Base-by-base conservation (phyloP, 2,329 filamentous ascomycete genomes). In the Biscogniauxia sp. region DNA sequence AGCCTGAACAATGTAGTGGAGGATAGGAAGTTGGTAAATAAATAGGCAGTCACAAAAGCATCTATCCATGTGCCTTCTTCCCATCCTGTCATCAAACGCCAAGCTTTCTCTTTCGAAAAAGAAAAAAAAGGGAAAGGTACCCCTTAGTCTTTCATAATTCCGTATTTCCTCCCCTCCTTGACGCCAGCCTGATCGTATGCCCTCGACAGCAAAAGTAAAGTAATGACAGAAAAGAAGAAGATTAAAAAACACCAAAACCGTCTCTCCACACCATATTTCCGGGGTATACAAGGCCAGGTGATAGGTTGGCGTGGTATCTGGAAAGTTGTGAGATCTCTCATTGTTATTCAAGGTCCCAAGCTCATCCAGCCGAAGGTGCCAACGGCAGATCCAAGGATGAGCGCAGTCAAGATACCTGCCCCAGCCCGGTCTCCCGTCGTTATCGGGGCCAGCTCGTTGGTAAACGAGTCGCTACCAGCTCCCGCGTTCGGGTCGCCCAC, bases 351-450 rank as follows among this genome's bases (percentile, higher is more conserved):
- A 15, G 37, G 37, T 64, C 52, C 52, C 26, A 54, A 64, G 63
- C 79, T 81, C 78, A 83, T 82, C 80, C 80, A 82, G 19, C 75
- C 75, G 63, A 82, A 81, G 32, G 79, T 73, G 23, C 76, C 76
- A 15, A 72, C 70, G 1, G 76, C 73, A 3, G 73, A 68, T 6
- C 74, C 76, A 1, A 82, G 66, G 8, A 83, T 64, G n/a, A 82
- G 56, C 20, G 78, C 72, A 5, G 81, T 83, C 19, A 82, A 55
- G 49, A 83, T 79, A 55, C 77, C 77, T 5, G 80, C 81, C 9
- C 81, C 81, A 0, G 80, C 81, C 65, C 72, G 76, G 61, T 82
- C 80, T 25, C 71, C 78, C 19, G 76, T 76, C 5, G 75, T 79
- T 50, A 82, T 73, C 11, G 77, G 74, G 56, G 68, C 67, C 17